Percentiles rank a stretch among this genome's conserved stretches.
phyloP scores from a whole-genome alignment of 2,329 filamentous ascomycete genomes.

The Daldinia sp. region DNA sequence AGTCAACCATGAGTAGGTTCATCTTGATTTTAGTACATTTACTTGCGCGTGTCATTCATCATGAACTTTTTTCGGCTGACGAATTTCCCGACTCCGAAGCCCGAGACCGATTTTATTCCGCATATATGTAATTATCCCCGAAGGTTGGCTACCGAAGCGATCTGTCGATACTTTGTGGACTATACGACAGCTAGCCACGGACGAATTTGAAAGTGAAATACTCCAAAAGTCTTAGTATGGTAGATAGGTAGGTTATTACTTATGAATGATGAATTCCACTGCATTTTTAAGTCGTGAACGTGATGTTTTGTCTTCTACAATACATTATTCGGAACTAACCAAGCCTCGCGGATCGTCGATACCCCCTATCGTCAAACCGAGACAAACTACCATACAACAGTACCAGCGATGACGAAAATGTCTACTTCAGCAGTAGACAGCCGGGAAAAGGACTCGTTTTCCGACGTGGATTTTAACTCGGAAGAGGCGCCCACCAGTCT shows the following conservation, averaged over 20 bases:
- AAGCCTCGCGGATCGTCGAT: neutral
- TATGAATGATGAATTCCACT: conserved; percentile 12
- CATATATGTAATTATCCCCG: conserved; percentile 12
- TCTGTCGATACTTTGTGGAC: neutral
- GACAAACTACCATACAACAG: neutral
- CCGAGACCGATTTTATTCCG: conserved; percentile 13
- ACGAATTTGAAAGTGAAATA: neutral
- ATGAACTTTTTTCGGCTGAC: neutral
- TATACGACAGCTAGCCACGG: neutral
- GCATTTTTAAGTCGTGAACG: neutral
- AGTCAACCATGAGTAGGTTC: neutral
- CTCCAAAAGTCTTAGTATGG: neutral
- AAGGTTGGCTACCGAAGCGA: neutral
- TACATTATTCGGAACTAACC: neutral
- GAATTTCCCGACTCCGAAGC: conserved; percentile 33
- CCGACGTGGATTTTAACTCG: neutral
- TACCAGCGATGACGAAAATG: conserved; percentile 11
- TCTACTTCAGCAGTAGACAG: conserved; percentile 7
- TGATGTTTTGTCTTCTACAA: conserved; percentile 1
- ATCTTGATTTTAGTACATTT: neutral
- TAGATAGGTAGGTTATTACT: neutral
- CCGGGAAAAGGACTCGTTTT: conserved; percentile 1
- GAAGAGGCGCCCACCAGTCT: neutral
- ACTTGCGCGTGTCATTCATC: neutral
- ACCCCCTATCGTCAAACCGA: neutral